Evolutionary conservation across 139 green algal genomes (phyloP).

Genomic region (Chlamydomonas incerta): DNA sequence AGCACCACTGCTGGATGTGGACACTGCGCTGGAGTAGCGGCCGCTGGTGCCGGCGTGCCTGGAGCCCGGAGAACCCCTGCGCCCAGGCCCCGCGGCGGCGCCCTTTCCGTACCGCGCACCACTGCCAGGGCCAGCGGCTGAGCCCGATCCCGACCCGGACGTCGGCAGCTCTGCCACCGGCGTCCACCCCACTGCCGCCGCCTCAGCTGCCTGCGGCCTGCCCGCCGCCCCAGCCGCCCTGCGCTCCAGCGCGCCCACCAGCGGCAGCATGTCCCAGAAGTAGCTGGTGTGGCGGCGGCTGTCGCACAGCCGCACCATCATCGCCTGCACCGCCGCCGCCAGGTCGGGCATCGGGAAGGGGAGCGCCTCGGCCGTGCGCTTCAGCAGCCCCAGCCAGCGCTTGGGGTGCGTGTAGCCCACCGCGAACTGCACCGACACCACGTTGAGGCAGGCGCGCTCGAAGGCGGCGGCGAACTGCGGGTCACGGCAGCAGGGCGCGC

Average conservation of each 20-base stretch:
- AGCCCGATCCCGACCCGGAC: no score
- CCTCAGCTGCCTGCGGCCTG: no score
- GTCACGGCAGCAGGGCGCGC: conserved; percentile 19
- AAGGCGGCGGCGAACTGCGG: conserved; percentile 27
- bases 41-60: no score
- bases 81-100: no score
- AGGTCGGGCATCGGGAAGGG: conserved; percentile 33
- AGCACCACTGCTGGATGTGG: no score
- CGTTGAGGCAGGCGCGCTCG: conserved; percentile 23
- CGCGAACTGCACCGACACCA: conserved; percentile 32
- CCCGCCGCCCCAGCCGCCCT: not conserved
- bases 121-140: no score
- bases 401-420: conserved; percentile 42
- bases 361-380: not conserved
- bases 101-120: no score
- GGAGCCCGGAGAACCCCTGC: no score
- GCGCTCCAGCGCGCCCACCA: conserved; percentile 29
- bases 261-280: conserved; percentile 37
- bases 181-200: no score
- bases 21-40: no score
- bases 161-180: no score
- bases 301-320: conserved; percentile 38
- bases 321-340: not conserved
- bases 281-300: not conserved
- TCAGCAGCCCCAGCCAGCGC: conserved; percentile 24